These are phyloP conservation scores for Candida silvatica DNA, from an alignment of 805 yeast genomes.

Conservation along the genomic window DNA sequence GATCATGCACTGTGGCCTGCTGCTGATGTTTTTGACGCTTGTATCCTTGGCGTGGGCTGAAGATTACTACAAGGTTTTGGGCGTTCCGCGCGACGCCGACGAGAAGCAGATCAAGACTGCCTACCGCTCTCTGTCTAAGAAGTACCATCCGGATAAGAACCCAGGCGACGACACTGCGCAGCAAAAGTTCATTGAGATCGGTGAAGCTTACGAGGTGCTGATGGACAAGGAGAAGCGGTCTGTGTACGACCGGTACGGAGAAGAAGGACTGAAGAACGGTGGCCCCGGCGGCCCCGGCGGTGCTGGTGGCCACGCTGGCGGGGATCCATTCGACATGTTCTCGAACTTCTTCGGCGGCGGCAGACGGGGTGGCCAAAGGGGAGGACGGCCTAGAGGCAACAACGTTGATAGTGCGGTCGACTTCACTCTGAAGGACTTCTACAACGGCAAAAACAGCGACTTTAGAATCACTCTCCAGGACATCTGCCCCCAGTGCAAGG, in stretches of 20 bases:
- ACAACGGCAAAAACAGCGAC: slow-evolving; percentile 54
- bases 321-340: slow-evolving; percentile 37
- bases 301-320: slow-evolving; percentile 30
- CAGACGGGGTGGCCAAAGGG: slow-evolving; percentile 40
- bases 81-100: slow-evolving; percentile 56
- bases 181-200: slow-evolving; percentile 79
- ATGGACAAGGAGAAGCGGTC: slow-evolving; percentile 60
- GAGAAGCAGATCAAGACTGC: slow-evolving; percentile 83
- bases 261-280: slow-evolving; percentile 59
- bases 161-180: slow-evolving; percentile 77
- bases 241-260: slow-evolving; percentile 71
- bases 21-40: neutral
- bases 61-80: slow-evolving; percentile 52
- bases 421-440: slow-evolving; percentile 58
- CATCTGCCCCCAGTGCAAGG: slow-evolving; percentile 70
- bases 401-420: slow-evolving; percentile 49
- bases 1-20: neutral
- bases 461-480: slow-evolving; percentile 63
- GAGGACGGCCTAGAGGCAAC: slow-evolving; percentile 51
- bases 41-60: slow-evolving; percentile 22
- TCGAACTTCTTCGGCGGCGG: slow-evolving; percentile 40
- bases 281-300: slow-evolving; percentile 37
- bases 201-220: slow-evolving; percentile 87
- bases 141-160: slow-evolving; percentile 93
- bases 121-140: slow-evolving; percentile 71